Base-by-base conservation (phyloP, 805 yeast genomes). In the Starmerella floris region DNA sequence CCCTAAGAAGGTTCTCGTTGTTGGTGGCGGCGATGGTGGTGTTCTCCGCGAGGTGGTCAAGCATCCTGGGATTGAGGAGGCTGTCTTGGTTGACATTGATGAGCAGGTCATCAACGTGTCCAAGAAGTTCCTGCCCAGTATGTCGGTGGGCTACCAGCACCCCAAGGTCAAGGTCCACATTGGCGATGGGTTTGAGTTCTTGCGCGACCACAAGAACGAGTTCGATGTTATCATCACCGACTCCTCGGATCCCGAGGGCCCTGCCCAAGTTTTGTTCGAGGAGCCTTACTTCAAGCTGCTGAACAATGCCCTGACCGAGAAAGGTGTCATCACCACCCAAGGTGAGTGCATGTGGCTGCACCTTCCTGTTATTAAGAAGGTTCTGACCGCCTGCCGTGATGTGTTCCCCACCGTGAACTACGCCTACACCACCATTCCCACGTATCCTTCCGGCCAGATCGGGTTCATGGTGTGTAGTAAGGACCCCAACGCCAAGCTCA, bases 1-100 rank as follows among this genome's bases (percentile, higher is more conserved):
- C 67, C 97, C 97, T 45, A 83, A 83, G 71, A 79, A 73, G 56
- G 96, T 93, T 21, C 70, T 88, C 43, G 97, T 88, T 50, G 82
- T 88, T 58, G 98, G 98, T 46, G 98, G 98, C 51, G 98, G 98
- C 59, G 98, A 88, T 63, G 98, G 98, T 56, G 97, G 97, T 65
- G 97, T 88, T 40, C 73, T 88, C 57, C 77, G 97, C 66, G 97
- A 88, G 66, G 72, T 87, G 59, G 83, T 85, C 59, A 88, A 88
- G 67, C 95, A 88, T 65, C 77, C 73, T 40, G 62, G 73, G 47
- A 83, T 88, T 42, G 95, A 85, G 63, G 80, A 79, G 65, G 95
- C 94, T 37, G 74, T 82, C 67, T 70, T 88, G 52, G 85, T 94
- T 64, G 98, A 88, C 65, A 88, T 88, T 54, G 98, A 88, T 59